Evolutionary conservation across 345 rosid species (phyloP), one percentile per base, ranked within the genome.

Genomic region (Salix purpurea): DNA sequence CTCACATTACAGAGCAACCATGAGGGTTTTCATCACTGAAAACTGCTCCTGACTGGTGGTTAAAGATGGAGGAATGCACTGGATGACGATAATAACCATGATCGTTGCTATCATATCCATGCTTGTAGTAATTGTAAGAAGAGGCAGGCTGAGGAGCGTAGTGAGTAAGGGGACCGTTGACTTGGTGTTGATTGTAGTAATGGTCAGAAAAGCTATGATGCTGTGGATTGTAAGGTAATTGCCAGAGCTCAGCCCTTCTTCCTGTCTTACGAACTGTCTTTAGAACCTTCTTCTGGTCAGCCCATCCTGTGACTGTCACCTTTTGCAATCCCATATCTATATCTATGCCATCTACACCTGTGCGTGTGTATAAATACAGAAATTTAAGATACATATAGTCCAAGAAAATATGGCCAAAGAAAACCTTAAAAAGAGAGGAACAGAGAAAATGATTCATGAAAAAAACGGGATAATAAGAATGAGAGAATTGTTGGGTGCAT

Each of bases 11-110:
- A 46, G 87, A 83, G 77, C 98, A 94, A 71, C 87, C 94, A 56
- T 91, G 87, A 50, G 98, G 94, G 67, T 94, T 94, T 64, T 94
- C 97, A 67, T 94, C 98, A 71, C 97, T 92, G 71, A 94, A 91
- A 46, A 88, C 80, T 0, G 94, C 78, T 60, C 89, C 91, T 15
- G 94, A 78, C 30, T 89, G 97, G 67, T 88, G 86, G 26, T 77
- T 75, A 42, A 91, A 91, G 50, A 87, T 78, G 61, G 85, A 83
- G 16, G 97, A 81, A 23, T 84, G 88, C 32, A 78, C 83, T 0
- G 87, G 85, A 28, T 86, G 86, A 34, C 74, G 76, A 74, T 89
- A 86, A 76, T 93, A 82, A 12, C 83, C 77, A 36, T 80, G 83
- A 64, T 84, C 86, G 26, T 69, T 83, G 81, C 77, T 87, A 65